Evolutionary conservation across 805 yeast genomes (phyloP).

Genomic region (Cyberlindnera lachancei): DNA sequence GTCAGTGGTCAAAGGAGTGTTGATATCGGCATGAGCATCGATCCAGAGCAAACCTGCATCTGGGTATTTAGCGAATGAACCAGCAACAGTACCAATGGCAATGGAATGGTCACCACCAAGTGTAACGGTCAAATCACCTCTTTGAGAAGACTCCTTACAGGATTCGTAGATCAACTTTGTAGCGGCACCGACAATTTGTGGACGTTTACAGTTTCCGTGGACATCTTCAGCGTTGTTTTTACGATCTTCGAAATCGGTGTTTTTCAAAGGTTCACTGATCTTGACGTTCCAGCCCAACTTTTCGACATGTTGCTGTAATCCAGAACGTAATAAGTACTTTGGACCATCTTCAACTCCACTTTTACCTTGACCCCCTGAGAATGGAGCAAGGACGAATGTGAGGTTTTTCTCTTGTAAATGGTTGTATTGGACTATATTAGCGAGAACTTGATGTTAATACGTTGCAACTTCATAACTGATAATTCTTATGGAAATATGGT

Average conservation of each 20-base stretch:
- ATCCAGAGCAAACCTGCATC: constrained; percentile 92
- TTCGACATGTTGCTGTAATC: constrained; percentile 55
- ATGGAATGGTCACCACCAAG: constrained; percentile 97
- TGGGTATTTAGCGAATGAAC: constrained; percentile 70
- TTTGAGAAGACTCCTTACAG: constrained; percentile 42
- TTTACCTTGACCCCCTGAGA: constrained; percentile 92
- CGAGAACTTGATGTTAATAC: background rate
- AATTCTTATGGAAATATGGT: no score
- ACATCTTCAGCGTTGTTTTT: constrained; percentile 42
- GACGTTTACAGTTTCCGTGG: constrained; percentile 54
- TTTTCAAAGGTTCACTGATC: constrained; percentile 46
- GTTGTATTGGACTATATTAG: constrained; percentile 33
- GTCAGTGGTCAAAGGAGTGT: constrained; percentile 74
- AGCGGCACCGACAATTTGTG: constrained; percentile 70
- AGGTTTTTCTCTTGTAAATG: constrained; percentile 47
- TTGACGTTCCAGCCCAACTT: constrained; percentile 66
- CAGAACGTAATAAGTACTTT: constrained; percentile 64
- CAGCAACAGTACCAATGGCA: constrained; percentile 89
- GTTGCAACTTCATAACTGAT: no score
- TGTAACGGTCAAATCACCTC: constrained; percentile 62
- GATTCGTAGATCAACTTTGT: constrained; percentile 55
- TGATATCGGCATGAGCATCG: constrained; percentile 97
- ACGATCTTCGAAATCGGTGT: constrained; percentile 34
- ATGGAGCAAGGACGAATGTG: constrained; percentile 83
- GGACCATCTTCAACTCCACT: constrained; percentile 95